Evolutionary conservation across 1,284 basidiomycete species (phyloP), one percentile per base, ranked within the genome.

Genomic region (Fereydounia khargensis): DNA sequence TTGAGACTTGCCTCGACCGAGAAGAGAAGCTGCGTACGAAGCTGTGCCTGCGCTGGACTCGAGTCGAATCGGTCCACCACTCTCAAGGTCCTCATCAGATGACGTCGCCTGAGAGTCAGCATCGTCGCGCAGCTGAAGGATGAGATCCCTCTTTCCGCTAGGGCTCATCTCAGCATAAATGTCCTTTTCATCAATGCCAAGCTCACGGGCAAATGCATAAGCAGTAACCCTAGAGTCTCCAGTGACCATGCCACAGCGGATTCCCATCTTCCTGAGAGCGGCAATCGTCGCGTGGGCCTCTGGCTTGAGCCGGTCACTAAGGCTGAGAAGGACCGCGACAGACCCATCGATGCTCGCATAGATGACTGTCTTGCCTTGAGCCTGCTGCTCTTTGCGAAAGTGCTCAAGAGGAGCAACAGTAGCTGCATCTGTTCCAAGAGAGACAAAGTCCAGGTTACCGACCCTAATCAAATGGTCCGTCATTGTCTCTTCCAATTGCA

Each of bases 111-210:
- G n/a, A n/a, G n/a, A n/a, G n/a, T n/a, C n/a, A n/a, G 58, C 66
- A 13, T 65, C 59, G 9, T 71, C 63, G 37, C 74, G 76, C n/a
- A 75, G 62, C 14, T 86, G 78, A 0, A 76, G 53, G 31, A 71
- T 41, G 18, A 71, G 54, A 27, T 51, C 52, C 39, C 63, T 43
- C 57, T 76, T 73, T 39, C 69, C 73, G 35, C 57, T 65, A 11
- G 73, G 73, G 27, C 64, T 68, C 57, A 74, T 66, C 38, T 57
- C 67, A 3, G 71, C 68, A 40, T 64, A 58, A 18, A 75, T 68
- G 22, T 68, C 47, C n/a, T 64, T 56, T 9, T 45, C 43, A 20
- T 61, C 49, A 32, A 75, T 68, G 23, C 54, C 63, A 1, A 74
- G 39, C 42, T 57, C 43, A 21, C 46, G 30, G 0, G 72, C 72